Base-by-base conservation (phyloP, 352 stramenopile genomes). In the Phytophthora pluvialis region DNA sequence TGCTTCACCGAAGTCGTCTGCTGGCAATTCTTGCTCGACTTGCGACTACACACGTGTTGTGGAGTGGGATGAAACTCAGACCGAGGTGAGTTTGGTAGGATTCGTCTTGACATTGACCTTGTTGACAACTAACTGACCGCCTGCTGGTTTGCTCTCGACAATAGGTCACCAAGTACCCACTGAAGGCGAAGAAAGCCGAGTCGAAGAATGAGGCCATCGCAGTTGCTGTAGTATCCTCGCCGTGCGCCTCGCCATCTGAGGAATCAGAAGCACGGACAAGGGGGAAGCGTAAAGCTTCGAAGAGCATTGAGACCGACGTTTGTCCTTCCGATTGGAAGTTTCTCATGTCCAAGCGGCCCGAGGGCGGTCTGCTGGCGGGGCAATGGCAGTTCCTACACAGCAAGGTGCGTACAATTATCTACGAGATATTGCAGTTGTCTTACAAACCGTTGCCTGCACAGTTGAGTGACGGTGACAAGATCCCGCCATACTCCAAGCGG, bases 321-420 rank as follows among this genome's bases (percentile, higher is more conserved):
- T 47, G 64, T 44, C 46, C 60, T 10, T 68, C 71, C 3, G 43
- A 70, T n/a, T 92, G 85, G 84, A 75, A 67, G 16, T 95, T 91
- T 56, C 63, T 96, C 16, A 95, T 96, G 88, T 75, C 65, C 2
- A 91, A 89, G 39, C 84, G 90, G 9, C 82, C 90, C 0, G 64
- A 80, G 0, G 86, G 75, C 55, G 90, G 89, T 3, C 58, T 97
- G 18, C 70, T 97, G 1, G 86, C 89, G 40, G 86, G 89, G 10
- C 90, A 97, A 55, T 97, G 89, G 90, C 88, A 97, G 60, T 97
- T 97, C 61, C 73, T 94, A 16, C 73, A 91, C 62, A 81, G 71
- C 39, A 93, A 95, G 77, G 78, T 86, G 45, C 21, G 35, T 31
- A 5, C 5, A 35, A 11, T 10, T n/a, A 38, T 33, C 9, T 40